Evolutionary conservation across 257 asterid genomes (phyloP), one percentile per base, ranked within the genome.

Genomic region (Solanum chiquidenum): DNA sequence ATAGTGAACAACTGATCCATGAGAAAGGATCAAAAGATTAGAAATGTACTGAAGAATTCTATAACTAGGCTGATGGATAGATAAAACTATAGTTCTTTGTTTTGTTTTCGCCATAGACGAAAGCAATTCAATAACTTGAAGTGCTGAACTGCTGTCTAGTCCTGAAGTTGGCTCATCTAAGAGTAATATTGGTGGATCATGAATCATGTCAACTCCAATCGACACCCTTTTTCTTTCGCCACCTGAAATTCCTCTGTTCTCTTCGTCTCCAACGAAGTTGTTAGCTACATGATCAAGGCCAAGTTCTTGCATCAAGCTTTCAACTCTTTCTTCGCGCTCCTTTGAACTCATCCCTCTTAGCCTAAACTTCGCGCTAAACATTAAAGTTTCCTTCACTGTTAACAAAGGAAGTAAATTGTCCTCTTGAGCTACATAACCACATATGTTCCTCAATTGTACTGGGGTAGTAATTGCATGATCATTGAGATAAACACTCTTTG

Each of bases 81-180:
- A 94, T 46, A 96, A 52, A 13, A 96, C 89, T 79, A 96, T 89
- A 13, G 92, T 94, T 89, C 98, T 93, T 27, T 88, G 90, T 88
- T 92, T 93, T 60, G 94, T 86, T 90, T 92, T 90, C 6, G 98
- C 98, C 96, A 96, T 94, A 52, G 95, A 92, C 4, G 98, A 93
- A 44, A 96, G 95, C 86, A 95, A 84, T 88, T 93, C 95, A 29
- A 95, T 91, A 10, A 96, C 98, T 69, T 94, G 98, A 89, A 96
- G 96, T n/a, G 98, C 98, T 20, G 98, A 95, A 90, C 93, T 93
- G 92, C 98, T 93, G 77, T 96, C 98, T 4, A 96, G 92, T 38
- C 98, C 98, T 7, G 98, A 96, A 86, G 99, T 96, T 13, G 98
- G 99, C 91, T 96, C 99, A 12, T 95, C 98, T 16, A 96, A 92